Percentiles rank a stretch among this genome's conserved stretches.
These are phyloP conservation scores for Cercospora canescens DNA, from an alignment of 2,329 filamentous ascomycete species.

Conservation along the genomic window DNA sequence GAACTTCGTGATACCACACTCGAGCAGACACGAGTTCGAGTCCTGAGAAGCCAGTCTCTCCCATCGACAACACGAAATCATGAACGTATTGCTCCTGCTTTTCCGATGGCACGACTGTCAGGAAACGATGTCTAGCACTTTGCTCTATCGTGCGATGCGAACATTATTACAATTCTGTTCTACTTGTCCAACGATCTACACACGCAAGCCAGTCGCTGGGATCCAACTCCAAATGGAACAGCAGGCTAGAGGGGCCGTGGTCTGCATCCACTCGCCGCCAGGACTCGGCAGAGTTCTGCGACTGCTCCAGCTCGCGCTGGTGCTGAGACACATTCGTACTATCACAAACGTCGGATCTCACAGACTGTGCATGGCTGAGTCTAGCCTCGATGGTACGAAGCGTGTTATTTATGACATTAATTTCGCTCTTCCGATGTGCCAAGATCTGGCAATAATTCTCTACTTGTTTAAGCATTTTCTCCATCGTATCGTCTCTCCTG, in stretches of 20 bases:
- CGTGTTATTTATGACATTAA: background rate
- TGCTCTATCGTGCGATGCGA: background rate
- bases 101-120: background rate
- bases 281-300: background rate
- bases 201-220: background rate
- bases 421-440: background rate
- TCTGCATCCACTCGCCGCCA: background rate
- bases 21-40: background rate
- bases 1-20: background rate
- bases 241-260: background rate
- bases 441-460: background rate
- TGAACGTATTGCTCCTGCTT: background rate
- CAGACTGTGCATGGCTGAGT: background rate
- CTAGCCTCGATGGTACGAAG: background rate
- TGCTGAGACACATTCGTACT: background rate
- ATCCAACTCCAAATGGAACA: background rate
- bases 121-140: background rate
- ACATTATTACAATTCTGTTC: background rate
- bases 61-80: background rate
- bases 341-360: background rate
- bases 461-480: background rate
- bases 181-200: background rate
- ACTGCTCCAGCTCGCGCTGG: background rate
- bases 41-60: background rate
- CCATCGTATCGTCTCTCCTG: background rate